These are phyloP conservation scores for Pontederia crassipes DNA, from an alignment of 176 grass and related monocot genomes.

Conservation along the genomic window DNA sequence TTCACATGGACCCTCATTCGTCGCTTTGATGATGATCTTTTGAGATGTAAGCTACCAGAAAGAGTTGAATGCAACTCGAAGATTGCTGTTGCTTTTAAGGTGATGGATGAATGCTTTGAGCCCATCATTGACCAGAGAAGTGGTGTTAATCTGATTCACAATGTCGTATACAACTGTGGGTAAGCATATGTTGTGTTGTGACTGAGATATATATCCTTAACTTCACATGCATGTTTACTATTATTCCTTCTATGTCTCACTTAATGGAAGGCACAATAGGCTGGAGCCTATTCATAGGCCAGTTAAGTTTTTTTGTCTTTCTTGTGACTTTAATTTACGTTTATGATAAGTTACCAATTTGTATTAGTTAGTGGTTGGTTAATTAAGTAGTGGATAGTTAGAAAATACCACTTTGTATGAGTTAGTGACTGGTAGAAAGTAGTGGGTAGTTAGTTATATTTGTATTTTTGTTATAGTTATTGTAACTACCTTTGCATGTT, in stretches of 20 bases:
- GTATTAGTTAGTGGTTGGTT: too few relatives aligned
- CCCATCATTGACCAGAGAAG: conserved; percentile 76
- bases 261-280: background rate
- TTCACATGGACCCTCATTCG: conserved; percentile 77
- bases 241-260: conserved; percentile 6
- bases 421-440: too few relatives aligned
- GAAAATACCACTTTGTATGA: too few relatives aligned
- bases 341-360: too few relatives aligned
- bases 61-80: conserved; percentile 66
- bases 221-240: conserved; percentile 4
- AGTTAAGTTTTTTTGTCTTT: background rate
- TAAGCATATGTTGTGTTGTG: conserved; percentile 35
- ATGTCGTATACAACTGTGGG: conserved; percentile 92
- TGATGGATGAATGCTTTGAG: conserved; percentile 90
- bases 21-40: conserved; percentile 52
- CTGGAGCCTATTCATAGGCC: background rate
- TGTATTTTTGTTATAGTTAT: too few relatives aligned
- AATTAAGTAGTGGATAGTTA: too few relatives aligned
- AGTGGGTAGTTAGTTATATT: too few relatives aligned
- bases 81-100: conserved; percentile 70
- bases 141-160: conserved; percentile 90
- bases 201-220: conserved; percentile 5
- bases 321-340: background rate
- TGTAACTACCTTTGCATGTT: too few relatives aligned
- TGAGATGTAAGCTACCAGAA: conserved; percentile 24